A percentile compares a stretch with the other conserved stretches of the same genome.
phyloP scores from a whole-genome alignment of 2,329 filamentous ascomycete genomes.

The Aspergillus clavatus region DNA sequence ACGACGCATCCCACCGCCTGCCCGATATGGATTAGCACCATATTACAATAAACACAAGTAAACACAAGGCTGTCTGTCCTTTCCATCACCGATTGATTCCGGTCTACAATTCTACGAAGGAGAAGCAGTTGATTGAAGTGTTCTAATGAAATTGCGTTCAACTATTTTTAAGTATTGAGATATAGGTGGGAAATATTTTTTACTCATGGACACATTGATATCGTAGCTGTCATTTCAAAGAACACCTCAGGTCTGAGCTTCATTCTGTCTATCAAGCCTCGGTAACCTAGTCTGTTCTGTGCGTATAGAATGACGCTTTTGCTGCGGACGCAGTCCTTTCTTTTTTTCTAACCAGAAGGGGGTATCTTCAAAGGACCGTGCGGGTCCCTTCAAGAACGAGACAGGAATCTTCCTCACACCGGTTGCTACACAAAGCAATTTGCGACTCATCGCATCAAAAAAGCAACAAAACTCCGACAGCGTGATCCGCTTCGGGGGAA shows the following conservation, averaged over 20 bases:
- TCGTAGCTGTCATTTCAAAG: neutral
- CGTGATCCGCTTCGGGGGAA: constrained; percentile 23
- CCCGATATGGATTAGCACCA: constrained; percentile 6
- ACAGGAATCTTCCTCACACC: neutral
- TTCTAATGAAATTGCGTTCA: too few species aligned
- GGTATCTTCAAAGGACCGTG: neutral
- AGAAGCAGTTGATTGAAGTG: too few species aligned
- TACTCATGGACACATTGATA: neutral
- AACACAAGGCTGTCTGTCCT: neutral
- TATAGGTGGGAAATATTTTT: neutral
- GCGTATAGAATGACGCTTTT: neutral
- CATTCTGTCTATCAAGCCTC: constrained; percentile 1
- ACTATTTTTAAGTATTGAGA: too few species aligned
- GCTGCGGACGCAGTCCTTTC: neutral
- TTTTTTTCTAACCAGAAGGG: neutral
- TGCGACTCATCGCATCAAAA: constrained; percentile 4
- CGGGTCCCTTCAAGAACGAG: neutral
- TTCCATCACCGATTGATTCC: neutral
- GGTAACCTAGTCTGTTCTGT: neutral
- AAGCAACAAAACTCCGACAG: constrained; percentile 1
- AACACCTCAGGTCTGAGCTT: constrained; percentile 6
- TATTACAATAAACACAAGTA: neutral
- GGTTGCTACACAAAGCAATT: constrained; percentile 11
- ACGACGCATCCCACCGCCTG: constrained; percentile 24
- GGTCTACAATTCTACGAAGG: too few species aligned